Conservation (phyloP, 1,284 basidiomycete genomes). For the Spongispora temasekensis region DNA sequence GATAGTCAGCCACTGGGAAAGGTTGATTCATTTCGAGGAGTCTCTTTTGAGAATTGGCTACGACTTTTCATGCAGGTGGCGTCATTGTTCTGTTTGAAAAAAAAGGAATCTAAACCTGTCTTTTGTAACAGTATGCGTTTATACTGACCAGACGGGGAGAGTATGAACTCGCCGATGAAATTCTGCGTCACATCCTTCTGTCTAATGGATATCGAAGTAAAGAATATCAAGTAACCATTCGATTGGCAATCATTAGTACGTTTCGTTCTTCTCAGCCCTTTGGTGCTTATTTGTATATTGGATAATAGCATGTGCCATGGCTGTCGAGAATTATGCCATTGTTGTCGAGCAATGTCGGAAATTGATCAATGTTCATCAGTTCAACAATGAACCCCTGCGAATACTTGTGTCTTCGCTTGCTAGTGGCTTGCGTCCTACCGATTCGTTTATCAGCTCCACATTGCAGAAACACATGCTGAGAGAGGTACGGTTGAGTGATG, state of each 20-base stretch:
- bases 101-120: not conserved
- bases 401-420: constrained; percentile 72
- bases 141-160: constrained; percentile 68
- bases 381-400: constrained; percentile 81
- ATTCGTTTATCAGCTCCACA: constrained; percentile 73
- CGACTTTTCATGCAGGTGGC: constrained; percentile 81
- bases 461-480: constrained; percentile 82
- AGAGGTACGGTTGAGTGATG: constrained; percentile 70
- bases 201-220: constrained; percentile 77
- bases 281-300: not conserved
- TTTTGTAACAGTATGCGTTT: constrained; percentile 73
- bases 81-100: not conserved
- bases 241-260: constrained; percentile 73
- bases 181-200: constrained; percentile 75
- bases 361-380: constrained; percentile 68
- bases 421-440: constrained; percentile 65
- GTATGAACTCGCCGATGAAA: constrained; percentile 73
- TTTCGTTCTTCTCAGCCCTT: not conserved
- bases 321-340: constrained; percentile 53
- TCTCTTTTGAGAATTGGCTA: constrained; percentile 88
- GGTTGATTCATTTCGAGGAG: constrained; percentile 73
- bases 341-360: constrained; percentile 77
- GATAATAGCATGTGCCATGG: constrained; percentile 67
- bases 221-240: constrained; percentile 67
- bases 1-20: constrained; percentile 35